Evolutionary conservation across 2,329 filamentous ascomycete species (phyloP).

Genomic region (Myriangium duriaei): DNA sequence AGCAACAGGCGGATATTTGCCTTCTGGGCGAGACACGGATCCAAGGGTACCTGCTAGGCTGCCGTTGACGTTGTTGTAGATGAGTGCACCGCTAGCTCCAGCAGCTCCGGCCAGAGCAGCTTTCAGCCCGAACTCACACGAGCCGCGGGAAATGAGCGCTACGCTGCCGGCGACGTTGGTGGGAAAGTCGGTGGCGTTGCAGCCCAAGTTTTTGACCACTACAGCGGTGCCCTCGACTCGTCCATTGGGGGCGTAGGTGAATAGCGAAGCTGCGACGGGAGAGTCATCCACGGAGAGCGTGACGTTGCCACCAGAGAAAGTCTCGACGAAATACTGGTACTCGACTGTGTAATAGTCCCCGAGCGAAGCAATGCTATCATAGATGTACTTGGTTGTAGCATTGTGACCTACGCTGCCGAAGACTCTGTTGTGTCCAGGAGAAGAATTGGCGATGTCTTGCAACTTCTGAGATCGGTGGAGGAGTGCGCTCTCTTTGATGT

Average conservation of each 20-base stretch:
- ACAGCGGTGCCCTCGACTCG: constrained; percentile 34
- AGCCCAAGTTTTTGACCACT: constrained; percentile 49
- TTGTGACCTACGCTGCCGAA: constrained; percentile 10
- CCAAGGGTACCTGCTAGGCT: constrained; percentile 56
- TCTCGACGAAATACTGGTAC: constrained; percentile 26
- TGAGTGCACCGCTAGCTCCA: constrained; percentile 56
- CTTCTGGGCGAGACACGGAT: constrained; percentile 39
- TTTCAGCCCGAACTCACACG: constrained; percentile 60
- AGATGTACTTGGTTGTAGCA: constrained; percentile 21
- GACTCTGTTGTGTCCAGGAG: constrained; percentile 4
- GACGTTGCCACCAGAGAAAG: constrained; percentile 21
- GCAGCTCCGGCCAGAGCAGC: constrained; percentile 54
- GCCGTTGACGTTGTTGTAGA: constrained; percentile 61
- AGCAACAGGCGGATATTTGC: constrained; percentile 53
- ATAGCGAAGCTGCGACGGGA: constrained; percentile 43
- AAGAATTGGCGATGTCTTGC: constrained; percentile 1
- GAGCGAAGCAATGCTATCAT: constrained; percentile 28
- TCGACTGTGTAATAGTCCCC: constrained; percentile 50
- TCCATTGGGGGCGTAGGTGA: constrained; percentile 16
- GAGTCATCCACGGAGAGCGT: constrained; percentile 35
- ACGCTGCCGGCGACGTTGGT: constrained; percentile 47
- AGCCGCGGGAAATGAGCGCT: constrained; percentile 57
- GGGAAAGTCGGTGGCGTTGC: constrained; percentile 51
- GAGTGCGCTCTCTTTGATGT: constrained; percentile 4
- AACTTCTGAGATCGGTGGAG: constrained; percentile 4